phyloP scores from a whole-genome alignment of 2,329 filamentous ascomycete genomes.

The Fusarium sublunatum region DNA sequence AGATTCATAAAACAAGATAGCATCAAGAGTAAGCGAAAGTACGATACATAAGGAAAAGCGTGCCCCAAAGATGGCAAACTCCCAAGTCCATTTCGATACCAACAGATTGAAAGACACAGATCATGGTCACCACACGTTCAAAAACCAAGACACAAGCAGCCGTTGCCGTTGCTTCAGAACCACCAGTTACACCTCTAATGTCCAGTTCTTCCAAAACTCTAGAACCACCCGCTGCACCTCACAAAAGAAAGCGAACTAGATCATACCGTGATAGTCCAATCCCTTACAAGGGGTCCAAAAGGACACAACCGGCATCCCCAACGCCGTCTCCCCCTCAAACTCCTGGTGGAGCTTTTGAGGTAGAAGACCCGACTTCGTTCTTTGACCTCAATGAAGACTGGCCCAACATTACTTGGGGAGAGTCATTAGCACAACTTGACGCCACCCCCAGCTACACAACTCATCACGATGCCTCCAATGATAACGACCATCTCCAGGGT shows the following conservation, averaged over 20 bases:
- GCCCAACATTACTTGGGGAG: too few relatives aligned
- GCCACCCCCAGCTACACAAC: too few relatives aligned
- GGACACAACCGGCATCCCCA: not conserved
- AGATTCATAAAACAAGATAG: not conserved
- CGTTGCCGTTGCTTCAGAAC: not conserved
- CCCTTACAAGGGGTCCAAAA: conserved; percentile 12
- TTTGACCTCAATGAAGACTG: too few relatives aligned
- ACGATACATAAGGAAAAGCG: conserved; percentile 5
- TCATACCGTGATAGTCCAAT: not conserved
- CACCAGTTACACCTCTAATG: not conserved
- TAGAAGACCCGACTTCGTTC: not conserved
- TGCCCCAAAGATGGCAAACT: not conserved
- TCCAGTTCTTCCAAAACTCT: not conserved
- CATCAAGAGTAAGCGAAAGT: not conserved
- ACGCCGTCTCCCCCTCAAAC: not conserved
- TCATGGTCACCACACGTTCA: conserved; percentile 15
- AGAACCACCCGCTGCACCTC: not conserved
- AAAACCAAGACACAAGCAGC: not conserved
- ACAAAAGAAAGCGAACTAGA: conserved; percentile 11
- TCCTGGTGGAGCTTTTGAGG: not conserved
- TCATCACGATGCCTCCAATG: too few relatives aligned
- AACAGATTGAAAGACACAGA: not conserved
- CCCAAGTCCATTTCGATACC: not conserved
- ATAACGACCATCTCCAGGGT: too few relatives aligned
- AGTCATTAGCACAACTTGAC: too few relatives aligned